phyloP scores from a whole-genome alignment of 805 yeast genomes.

The Pichia cabralensis region DNA sequence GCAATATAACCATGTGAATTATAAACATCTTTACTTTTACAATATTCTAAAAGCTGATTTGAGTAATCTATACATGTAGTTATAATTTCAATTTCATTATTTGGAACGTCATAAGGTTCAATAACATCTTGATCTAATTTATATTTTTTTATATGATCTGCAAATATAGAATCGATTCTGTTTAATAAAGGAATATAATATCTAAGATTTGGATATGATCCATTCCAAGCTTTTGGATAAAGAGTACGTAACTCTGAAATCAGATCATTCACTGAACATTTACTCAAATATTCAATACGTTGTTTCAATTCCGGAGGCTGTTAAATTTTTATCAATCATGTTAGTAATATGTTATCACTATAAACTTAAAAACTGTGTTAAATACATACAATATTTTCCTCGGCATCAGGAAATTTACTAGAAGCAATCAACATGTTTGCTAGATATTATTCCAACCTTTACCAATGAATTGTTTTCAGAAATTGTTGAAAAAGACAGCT shows the following conservation, averaged over 20 bases:
- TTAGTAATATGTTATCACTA: too few species aligned
- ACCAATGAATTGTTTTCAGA: too few species aligned
- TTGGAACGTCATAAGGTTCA: conserved; percentile 34
- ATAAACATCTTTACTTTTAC: conserved; percentile 58
- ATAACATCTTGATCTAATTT: conserved; percentile 36
- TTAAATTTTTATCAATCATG: neutral
- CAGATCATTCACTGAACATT: conserved; percentile 16
- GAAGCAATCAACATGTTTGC: too few species aligned
- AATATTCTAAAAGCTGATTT: conserved; percentile 52
- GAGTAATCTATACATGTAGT: conserved; percentile 53
- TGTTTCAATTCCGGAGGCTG: conserved; percentile 14
- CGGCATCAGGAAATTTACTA: too few species aligned
- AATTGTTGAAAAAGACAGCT: too few species aligned
- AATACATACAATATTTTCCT: too few species aligned
- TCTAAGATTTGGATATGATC: conserved; percentile 38
- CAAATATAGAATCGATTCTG: conserved; percentile 61
- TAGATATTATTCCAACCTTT: too few species aligned
- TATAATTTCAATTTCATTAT: conserved; percentile 37
- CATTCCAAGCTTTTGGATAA: conserved; percentile 22
- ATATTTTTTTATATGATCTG: conserved; percentile 43
- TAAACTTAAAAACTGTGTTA: too few species aligned
- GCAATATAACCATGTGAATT: conserved; percentile 55
- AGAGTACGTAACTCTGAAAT: conserved; percentile 11
- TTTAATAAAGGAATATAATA: conserved; percentile 74
- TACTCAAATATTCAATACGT: conserved; percentile 12